Evolutionary conservation across 1,284 basidiomycete species (phyloP), one percentile per base, ranked within the genome.

Genomic region (Pseudomicrostroma phylloplanum): DNA sequence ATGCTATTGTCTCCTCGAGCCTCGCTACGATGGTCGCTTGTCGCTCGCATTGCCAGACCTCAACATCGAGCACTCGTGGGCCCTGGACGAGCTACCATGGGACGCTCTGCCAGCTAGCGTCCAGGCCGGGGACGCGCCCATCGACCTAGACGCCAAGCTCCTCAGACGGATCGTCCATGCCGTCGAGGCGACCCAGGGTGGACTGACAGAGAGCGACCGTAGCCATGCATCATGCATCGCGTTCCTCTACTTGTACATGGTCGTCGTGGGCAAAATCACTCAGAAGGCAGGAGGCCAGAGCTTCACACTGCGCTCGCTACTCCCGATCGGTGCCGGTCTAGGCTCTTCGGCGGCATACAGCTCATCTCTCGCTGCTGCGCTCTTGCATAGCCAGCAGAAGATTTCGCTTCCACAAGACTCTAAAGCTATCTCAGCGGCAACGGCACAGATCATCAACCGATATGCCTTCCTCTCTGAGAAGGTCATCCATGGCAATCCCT

Each of bases 401-500:
- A 83, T 93, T n/a, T 81, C 87, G 6, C 84, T 76, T 3, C 9
- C 30, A 36, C 4, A 36, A 36, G 30, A 36, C 30, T 36, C 30
- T 36, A 13, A 48, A 21, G 43, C 43, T 3, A 55, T 73, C 15
- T 49, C 64, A 0, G 39, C 30, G 3, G 41, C 81, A 83, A 53
- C 81, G 30, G 89, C 91, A 4, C 87, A 91, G 68, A 83, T 88
- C 68, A 86, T 93, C 68, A 97, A 99, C 80, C 83, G 84, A 55
- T 97, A 92, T 88, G 92, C 96, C 19, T 98, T 96, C 81, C 82
- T 96, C 56, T 86, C 89, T 6, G 96, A 99, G 81, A 97, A 97
- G 81, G 90, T 99, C 42, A 82, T 97, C 58, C 96, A 99, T 78
- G 96, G 96, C 2, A 98, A 92, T 74, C 96, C 96, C 0, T 94